Evolutionary conservation across 495 filamentous ascomycete species (phyloP).

Genomic region (Opeltia flavorubescens): DNA sequence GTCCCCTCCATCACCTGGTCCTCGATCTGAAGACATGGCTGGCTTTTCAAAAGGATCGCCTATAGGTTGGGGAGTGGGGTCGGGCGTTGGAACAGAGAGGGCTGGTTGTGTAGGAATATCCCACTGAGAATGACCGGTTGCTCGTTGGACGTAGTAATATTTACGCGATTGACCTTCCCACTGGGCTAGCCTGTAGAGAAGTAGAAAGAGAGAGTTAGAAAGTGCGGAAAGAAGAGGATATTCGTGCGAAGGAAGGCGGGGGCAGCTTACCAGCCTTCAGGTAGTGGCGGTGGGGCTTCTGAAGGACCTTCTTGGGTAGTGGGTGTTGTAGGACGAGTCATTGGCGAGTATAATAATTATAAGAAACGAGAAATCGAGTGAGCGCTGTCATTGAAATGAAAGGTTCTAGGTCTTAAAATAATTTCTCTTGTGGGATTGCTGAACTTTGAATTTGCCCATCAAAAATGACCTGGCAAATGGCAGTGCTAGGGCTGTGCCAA

Average conservation of each 20-base stretch:
- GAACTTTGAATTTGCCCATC: too few relatives aligned
- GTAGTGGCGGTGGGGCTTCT: slow-evolving; percentile 8
- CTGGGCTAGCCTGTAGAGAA: slow-evolving; percentile 48
- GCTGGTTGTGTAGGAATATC: slow-evolving; percentile 54
- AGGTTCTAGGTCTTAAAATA: too few relatives aligned
- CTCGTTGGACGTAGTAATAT: slow-evolving; percentile 71
- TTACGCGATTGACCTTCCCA: slow-evolving; percentile 61
- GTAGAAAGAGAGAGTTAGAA: background rate
- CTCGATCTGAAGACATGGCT: slow-evolving; percentile 2
- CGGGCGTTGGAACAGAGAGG: slow-evolving; percentile 13
- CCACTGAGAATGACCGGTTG: slow-evolving; percentile 66
- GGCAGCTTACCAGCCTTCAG: slow-evolving; percentile 14
- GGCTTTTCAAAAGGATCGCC: slow-evolving; percentile 17
- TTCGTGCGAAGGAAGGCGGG: background rate
- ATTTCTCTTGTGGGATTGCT: too few relatives aligned
- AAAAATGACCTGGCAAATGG: too few relatives aligned
- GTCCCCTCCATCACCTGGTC: slow-evolving; percentile 3
- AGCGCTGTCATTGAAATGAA: too few relatives aligned
- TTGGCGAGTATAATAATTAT: too few relatives aligned
- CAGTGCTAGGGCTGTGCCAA: too few relatives aligned
- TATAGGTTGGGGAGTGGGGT: slow-evolving; percentile 16
- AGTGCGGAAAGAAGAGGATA: background rate
- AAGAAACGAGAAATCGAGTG: too few relatives aligned
- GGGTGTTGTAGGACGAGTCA: slow-evolving; percentile 11
- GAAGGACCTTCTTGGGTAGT: slow-evolving; percentile 14